Evolutionary conservation across 805 yeast species (phyloP).

Genomic region (Saitoella complicata): DNA sequence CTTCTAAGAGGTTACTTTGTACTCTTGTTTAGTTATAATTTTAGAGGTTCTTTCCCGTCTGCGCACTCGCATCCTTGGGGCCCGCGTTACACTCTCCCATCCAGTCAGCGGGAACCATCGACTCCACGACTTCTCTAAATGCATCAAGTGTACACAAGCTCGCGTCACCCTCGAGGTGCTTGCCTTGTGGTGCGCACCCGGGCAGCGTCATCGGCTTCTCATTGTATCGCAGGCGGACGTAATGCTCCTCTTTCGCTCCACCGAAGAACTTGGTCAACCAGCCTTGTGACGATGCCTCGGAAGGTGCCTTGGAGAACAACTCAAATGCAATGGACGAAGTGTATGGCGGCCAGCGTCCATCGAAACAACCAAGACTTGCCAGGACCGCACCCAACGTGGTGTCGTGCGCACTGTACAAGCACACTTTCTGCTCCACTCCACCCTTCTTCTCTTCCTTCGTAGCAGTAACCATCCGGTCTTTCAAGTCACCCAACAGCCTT

Average conservation of each 20-base stretch:
- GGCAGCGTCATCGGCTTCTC: constrained; percentile 11
- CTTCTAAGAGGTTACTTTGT: no score
- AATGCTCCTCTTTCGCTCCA: constrained; percentile 2
- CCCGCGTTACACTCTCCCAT: constrained; percentile 3
- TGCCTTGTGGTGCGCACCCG: constrained; percentile 7
- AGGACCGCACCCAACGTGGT: constrained; percentile 12
- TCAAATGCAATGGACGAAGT: constrained; percentile 13
- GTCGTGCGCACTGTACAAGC: constrained; percentile 14
- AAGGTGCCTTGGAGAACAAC: constrained; percentile 5
- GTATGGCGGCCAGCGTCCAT: constrained; percentile 14
- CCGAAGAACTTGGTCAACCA: background rate
- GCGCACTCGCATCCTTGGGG: no score
- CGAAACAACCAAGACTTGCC: constrained; percentile 11
- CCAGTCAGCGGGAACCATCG: constrained; percentile 9
- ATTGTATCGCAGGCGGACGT: constrained; percentile 11
- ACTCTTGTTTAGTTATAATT: no score
- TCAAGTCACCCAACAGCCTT: constrained; percentile 9
- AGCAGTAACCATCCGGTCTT: constrained; percentile 8
- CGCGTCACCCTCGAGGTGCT: constrained; percentile 6
- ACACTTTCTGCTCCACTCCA: constrained; percentile 5
- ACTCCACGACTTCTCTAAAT: constrained; percentile 3
- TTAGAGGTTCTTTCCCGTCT: no score
- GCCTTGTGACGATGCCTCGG: background rate
- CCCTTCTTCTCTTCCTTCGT: constrained; percentile 2
- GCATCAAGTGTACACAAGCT: constrained; percentile 9